Evolutionary conservation across 1,139 yeast genomes (phyloP), one percentile per base, ranked within the genome.

Genomic region (Geotrichum histeridarum): DNA sequence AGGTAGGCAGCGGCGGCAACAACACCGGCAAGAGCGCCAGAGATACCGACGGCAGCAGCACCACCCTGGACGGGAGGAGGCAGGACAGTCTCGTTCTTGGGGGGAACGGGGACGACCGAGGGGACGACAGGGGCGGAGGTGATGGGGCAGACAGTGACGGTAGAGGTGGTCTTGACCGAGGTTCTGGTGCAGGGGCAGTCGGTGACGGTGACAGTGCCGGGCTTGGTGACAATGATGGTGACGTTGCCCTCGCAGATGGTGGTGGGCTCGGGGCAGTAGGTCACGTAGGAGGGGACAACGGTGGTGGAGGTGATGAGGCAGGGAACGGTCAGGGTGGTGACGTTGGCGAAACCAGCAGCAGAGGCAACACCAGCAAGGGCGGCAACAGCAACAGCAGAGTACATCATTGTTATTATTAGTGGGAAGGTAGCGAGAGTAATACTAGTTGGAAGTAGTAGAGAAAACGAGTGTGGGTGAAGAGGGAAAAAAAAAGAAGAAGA

Each of bases 151-250:
- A 68, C 71, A 55, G 79, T 69, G 64, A 74, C 70, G 55, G 72
- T 68, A 57, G 63, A 54, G 61, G 78, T 69, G 64, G 79, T 71
- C 68, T 67, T 63, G 62, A 75, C 72, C 67, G 75, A 73, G 62
- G 80, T 77, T 61, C 83, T 70, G 61, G 86, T 79, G 74, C 89
- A 83, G 50, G 75, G 74, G 69, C 76, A 72, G 68, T 72, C 67
- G 59, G 74, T 73, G 65, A 72, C 65, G 59, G 77, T 73, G 57
- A 73, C 62, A 60, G 77, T 72, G 61, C 75, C 72, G 60, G 77
- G 70, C 59, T 60, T 70, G 54, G 75, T 65, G 59, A 73, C 76
- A 55, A 73, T 67, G 67, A 68, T 70, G 59, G 75, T 71, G 55
- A 60, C 56, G 67, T 62, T 63, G 64, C 67, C 67, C 67, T 69